Conservation (phyloP, 108 stramenopile genomes). For the Nitzschia inconspicua region DNA sequence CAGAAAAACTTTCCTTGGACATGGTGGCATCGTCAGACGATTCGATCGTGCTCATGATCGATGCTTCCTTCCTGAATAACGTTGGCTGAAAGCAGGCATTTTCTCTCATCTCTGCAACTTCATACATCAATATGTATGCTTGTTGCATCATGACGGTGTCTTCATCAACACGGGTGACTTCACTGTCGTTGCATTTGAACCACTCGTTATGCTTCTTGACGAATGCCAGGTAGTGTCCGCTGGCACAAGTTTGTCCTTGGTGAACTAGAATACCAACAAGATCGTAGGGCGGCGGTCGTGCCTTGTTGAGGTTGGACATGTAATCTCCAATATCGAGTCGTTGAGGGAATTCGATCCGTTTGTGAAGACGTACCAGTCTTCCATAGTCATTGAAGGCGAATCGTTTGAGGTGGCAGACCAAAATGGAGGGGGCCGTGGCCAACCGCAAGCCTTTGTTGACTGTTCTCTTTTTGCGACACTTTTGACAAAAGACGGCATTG, state of each 20-base stretch:
- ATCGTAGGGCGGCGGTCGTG: constrained; percentile 72
- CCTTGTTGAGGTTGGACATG: constrained; percentile 77
- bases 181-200: constrained; percentile 76
- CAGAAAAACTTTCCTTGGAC: constrained; percentile 12
- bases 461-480: constrained; percentile 57
- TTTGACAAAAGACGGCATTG: constrained; percentile 71
- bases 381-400: constrained; percentile 81
- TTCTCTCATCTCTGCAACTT: constrained; percentile 48
- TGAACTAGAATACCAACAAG: constrained; percentile 79
- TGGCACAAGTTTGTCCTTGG: constrained; percentile 70
- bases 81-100: constrained; percentile 9
- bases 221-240: constrained; percentile 82
- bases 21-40: constrained; percentile 20
- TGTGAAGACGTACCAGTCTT: constrained; percentile 51
- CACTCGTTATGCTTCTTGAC: constrained; percentile 67
- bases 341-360: constrained; percentile 63
- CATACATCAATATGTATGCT: constrained; percentile 75
- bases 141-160: constrained; percentile 69
- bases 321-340: constrained; percentile 68
- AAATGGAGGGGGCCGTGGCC: constrained; percentile 81
- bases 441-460: constrained; percentile 79
- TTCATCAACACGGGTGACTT: constrained; percentile 64
- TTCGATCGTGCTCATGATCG: constrained; percentile 11
- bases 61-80: constrained; percentile 11
- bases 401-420: constrained; percentile 82